phyloP scores from a whole-genome alignment of 768 basidiomycete genomes.

The Zangia roseola region DNA sequence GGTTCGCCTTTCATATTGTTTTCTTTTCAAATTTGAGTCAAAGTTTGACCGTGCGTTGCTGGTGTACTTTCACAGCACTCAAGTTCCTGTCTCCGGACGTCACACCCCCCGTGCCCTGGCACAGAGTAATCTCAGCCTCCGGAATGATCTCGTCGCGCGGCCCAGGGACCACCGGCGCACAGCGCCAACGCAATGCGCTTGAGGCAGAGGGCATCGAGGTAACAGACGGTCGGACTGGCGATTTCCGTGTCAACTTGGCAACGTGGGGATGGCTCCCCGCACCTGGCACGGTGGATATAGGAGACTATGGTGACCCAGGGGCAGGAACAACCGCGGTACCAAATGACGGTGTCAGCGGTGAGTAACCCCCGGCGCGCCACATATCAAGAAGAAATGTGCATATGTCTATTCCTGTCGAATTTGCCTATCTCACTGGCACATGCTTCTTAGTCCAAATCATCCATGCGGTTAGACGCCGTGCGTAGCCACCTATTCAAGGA shows the following conservation, averaged over 20 bases:
- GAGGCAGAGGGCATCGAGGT: conserved; percentile 85
- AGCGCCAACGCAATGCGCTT: conserved; percentile 70
- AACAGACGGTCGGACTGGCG: conserved; percentile 50
- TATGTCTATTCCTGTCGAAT: background rate
- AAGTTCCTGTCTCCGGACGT: conserved; percentile 65
- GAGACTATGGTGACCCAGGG: conserved; percentile 1
- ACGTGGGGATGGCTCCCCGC: conserved; percentile 70
- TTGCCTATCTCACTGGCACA: too few relatives aligned
- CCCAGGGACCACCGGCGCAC: conserved; percentile 78
- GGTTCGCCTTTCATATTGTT: conserved; percentile 39
- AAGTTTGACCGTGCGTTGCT: background rate
- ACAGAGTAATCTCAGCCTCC: conserved; percentile 69
- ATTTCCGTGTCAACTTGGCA: conserved; percentile 55
- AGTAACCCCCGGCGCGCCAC: background rate
- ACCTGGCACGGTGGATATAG: conserved; percentile 22
- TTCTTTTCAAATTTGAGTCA: background rate
- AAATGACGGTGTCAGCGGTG: background rate
- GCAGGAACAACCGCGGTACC: background rate
- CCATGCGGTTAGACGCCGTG: too few relatives aligned
- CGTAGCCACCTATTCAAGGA: too few relatives aligned
- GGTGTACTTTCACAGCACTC: conserved; percentile 50
- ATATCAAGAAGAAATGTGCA: background rate
- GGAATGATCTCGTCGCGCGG: conserved; percentile 81
- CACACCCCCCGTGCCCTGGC: conserved; percentile 75
- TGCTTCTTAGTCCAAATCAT: background rate